Base-by-base conservation (phyloP, 495 filamentous ascomycete species). In the Mycothermus thermophilus region DNA sequence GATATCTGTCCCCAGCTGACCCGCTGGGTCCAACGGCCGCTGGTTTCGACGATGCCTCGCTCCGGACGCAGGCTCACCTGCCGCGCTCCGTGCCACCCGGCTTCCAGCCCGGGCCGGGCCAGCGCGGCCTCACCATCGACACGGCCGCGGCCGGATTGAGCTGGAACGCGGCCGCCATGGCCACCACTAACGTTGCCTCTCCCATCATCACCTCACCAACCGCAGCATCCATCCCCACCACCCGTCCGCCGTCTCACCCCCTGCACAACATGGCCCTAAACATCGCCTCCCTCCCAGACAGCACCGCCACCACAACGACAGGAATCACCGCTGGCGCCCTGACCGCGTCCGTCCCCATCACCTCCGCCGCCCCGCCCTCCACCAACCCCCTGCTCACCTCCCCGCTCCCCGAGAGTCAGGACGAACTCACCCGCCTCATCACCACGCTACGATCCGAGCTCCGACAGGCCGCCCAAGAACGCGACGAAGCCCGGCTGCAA, bases 401-500 rank as follows among this genome's bases (percentile, higher is more conserved):
- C 36, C 3, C 30, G 3, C 6, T 15, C 11, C 11, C 17, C 10
- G 23, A 32, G 12, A 29, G 34, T 5, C 34, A 17, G 22, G 27
- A 13, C 13, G 8, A 23, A 14, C 11, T 10, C 0, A 32, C 13
- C 25, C 14, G 22, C 21, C 27, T 44, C 8, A 38, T 43, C 13
- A 10, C 30, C 1, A 7, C 31, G 1, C 32, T 39, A 8, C 41
- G 39, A 12, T 15, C 41, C 11, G 20, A 31, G 3, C 39, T 52
- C 0, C 23, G 25, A 2, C 33, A 29, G 10, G 24, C 46, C 8
- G 23, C 38, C 1, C 33, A 7, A 8, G 45, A 54, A 24, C 48
- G 48, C 7, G 43, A 49, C 41, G 30, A 34, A 11, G 48, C 46
- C 14, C 37, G 39, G 11, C 29, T 54, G 22, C 36, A 38, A 14